phyloP scores from a whole-genome alignment of 768 basidiomycete species.

The Lactarius quietus region DNA sequence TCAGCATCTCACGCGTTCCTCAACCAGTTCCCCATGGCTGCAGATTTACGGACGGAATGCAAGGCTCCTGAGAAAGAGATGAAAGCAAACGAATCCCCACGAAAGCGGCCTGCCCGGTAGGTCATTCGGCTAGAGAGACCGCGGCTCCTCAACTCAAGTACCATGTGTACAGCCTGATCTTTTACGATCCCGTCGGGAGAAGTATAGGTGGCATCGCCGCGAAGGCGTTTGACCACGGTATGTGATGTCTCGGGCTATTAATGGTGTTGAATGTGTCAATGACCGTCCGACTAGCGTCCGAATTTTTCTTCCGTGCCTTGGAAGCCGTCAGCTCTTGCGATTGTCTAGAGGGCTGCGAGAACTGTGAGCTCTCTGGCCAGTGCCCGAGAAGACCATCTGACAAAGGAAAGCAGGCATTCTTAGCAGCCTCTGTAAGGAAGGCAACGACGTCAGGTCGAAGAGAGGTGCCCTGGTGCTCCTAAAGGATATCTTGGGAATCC shows the following conservation, averaged over 20 bases:
- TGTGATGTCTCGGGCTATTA: slow-evolving; percentile 13
- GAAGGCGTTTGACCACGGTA: slow-evolving; percentile 82
- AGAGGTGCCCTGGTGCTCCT: slow-evolving; percentile 68
- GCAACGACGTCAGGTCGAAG: slow-evolving; percentile 72
- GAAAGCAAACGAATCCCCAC: slow-evolving; percentile 43
- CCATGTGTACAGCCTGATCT: slow-evolving; percentile 54
- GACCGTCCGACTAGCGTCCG: slow-evolving; percentile 40
- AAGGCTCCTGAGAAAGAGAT: slow-evolving; percentile 76
- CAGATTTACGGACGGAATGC: slow-evolving; percentile 79
- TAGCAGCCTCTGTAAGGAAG: slow-evolving; percentile 62
- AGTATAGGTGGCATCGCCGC: slow-evolving; percentile 62
- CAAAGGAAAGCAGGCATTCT: slow-evolving; percentile 50
- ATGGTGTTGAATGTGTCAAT: not conserved
- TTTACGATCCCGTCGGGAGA: slow-evolving; percentile 71
- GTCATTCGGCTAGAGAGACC: not conserved
- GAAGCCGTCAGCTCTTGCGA: slow-evolving; percentile 54
- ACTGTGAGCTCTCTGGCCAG: slow-evolving; percentile 46
- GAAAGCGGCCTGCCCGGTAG: slow-evolving; percentile 70
- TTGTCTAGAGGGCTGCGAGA: slow-evolving; percentile 66
- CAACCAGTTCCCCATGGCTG: slow-evolving; percentile 66
- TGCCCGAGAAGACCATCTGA: not conserved
- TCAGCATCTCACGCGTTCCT: slow-evolving; percentile 81
- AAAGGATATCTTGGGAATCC: slow-evolving; percentile 50
- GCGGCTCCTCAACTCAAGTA: not conserved
- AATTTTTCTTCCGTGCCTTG: slow-evolving; percentile 57